These are phyloP conservation scores for Kwoniella sp. DNA, from an alignment of 768 basidiomycete genomes.

Conservation along the genomic window DNA sequence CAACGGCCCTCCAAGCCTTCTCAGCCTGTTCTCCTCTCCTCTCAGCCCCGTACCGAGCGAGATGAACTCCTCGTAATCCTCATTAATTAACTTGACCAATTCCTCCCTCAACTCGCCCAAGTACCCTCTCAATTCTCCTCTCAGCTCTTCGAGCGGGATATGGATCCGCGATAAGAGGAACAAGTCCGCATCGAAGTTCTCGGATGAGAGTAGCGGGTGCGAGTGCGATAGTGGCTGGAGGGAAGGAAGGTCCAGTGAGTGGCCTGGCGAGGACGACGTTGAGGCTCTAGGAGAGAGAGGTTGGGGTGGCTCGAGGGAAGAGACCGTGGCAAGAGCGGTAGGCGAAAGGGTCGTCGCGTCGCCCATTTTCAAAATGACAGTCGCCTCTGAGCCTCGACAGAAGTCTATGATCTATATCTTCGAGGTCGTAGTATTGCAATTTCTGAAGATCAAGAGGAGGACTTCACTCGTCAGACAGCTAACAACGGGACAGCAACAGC, in stretches of 20 bases:
- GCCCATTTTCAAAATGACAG: too few species aligned
- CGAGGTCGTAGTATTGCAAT: too few species aligned
- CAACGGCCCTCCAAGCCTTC: constrained; percentile 71
- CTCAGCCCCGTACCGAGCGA: constrained; percentile 88
- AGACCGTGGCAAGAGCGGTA: neutral
- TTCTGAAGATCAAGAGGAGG: too few species aligned
- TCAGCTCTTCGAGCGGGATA: constrained; percentile 82
- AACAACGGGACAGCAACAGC: neutral
- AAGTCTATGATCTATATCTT: too few species aligned
- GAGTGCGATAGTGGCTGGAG: constrained; percentile 73
- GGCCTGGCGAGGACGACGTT: constrained; percentile 16
- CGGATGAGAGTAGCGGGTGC: constrained; percentile 71
- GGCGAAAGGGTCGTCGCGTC: neutral
- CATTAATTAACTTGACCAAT: constrained; percentile 91
- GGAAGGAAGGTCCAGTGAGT: constrained; percentile 54
- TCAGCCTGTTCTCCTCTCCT: constrained; percentile 76
- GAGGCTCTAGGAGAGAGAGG: constrained; percentile 9
- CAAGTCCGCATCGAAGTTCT: constrained; percentile 77
- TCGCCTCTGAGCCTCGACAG: neutral
- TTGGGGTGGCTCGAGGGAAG: neutral
- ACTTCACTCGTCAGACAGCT: too few species aligned
- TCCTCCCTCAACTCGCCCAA: constrained; percentile 83
- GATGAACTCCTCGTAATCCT: constrained; percentile 97
- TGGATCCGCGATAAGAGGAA: constrained; percentile 86
- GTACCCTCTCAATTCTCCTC: constrained; percentile 84